Conservation (phyloP, 2,329 filamentous ascomycete species). For the Graphilbum ipis-grandicollis region DNA sequence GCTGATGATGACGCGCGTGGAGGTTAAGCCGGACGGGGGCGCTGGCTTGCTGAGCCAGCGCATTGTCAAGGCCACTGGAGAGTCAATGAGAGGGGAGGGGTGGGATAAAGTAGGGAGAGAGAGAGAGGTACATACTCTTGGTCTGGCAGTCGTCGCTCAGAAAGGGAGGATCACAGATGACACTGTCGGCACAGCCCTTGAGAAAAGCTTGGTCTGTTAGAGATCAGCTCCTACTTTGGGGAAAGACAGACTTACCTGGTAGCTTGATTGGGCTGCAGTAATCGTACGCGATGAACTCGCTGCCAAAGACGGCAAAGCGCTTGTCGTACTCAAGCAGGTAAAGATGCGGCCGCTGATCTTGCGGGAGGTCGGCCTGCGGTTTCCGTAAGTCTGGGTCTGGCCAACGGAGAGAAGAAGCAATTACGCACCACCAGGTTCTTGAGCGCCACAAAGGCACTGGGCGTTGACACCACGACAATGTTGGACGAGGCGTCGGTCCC, state of each 20-base stretch:
- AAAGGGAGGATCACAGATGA: conserved; percentile 67
- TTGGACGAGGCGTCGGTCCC: conserved; percentile 33
- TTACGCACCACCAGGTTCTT: conserved; percentile 34
- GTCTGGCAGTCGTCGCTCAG: conserved; percentile 67
- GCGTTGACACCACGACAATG: conserved; percentile 56
- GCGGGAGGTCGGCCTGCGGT: background rate
- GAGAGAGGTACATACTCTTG: conserved; percentile 34
- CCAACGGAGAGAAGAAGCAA: too few species aligned
- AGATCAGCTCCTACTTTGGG: background rate
- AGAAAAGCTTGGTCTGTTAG: conserved; percentile 16
- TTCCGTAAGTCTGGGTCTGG: too few species aligned
- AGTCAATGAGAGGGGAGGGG: background rate
- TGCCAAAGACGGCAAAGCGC: conserved; percentile 51
- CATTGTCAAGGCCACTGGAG: conserved; percentile 52
- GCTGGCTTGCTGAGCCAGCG: conserved; percentile 44
- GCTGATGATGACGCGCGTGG: conserved; percentile 46
- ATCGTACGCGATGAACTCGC: conserved; percentile 60
- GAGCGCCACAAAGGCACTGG: conserved; percentile 60
- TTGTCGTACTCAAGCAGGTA: conserved; percentile 57
- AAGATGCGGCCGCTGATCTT: conserved; percentile 29
- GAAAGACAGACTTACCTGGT: conserved; percentile 24
- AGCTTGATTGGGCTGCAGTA: conserved; percentile 51
- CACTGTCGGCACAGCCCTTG: conserved; percentile 46
- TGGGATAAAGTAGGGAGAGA: background rate
- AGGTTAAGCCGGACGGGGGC: too few species aligned